Percentiles rank a stretch among this genome's conserved stretches.
Conservation (phyloP, 805 yeast genomes). For the Suhomyces sp. region DNA sequence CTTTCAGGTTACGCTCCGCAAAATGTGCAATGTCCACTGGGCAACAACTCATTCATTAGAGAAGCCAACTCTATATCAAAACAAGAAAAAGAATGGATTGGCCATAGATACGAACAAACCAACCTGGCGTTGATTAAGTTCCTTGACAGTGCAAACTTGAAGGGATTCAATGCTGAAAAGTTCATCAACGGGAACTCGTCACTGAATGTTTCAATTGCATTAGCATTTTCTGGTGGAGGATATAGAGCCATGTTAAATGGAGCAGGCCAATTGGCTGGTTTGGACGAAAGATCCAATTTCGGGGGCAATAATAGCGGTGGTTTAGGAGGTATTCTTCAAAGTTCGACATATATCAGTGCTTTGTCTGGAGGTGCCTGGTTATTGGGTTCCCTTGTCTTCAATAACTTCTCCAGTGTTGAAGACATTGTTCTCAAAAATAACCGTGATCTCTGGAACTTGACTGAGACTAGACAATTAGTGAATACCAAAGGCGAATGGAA, state of each 20-base stretch:
- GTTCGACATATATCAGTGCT: slow-evolving; percentile 70
- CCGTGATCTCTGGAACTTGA: slow-evolving; percentile 36
- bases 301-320: slow-evolving; percentile 45
- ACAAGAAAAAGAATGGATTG: slow-evolving; percentile 26
- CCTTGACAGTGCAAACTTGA: slow-evolving; percentile 21
- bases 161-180: slow-evolving; percentile 20
- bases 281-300: slow-evolving; percentile 68
- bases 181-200: slow-evolving; percentile 17
- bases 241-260: slow-evolving; percentile 60
- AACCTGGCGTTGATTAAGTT: slow-evolving; percentile 22
- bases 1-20: slow-evolving; percentile 31
- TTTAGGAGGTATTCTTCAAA: slow-evolving; percentile 72
- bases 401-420: slow-evolving; percentile 72
- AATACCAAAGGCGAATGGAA: slow-evolving; percentile 20
- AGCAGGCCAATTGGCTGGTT: slow-evolving; percentile 78
- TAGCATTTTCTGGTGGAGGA: slow-evolving; percentile 43
- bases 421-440: slow-evolving; percentile 43
- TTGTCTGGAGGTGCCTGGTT: slow-evolving; percentile 88
- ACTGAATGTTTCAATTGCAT: slow-evolving; percentile 23
- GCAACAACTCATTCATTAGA: slow-evolving; percentile 18
- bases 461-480: slow-evolving; percentile 27
- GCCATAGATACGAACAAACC: slow-evolving; percentile 22
- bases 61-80: slow-evolving; percentile 24
- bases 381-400: slow-evolving; percentile 63
- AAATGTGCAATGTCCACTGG: slow-evolving; percentile 26